Evolutionary conservation across 2,329 filamentous ascomycete species (phyloP).

Genomic region (Aspergillus pseudotamarii): DNA sequence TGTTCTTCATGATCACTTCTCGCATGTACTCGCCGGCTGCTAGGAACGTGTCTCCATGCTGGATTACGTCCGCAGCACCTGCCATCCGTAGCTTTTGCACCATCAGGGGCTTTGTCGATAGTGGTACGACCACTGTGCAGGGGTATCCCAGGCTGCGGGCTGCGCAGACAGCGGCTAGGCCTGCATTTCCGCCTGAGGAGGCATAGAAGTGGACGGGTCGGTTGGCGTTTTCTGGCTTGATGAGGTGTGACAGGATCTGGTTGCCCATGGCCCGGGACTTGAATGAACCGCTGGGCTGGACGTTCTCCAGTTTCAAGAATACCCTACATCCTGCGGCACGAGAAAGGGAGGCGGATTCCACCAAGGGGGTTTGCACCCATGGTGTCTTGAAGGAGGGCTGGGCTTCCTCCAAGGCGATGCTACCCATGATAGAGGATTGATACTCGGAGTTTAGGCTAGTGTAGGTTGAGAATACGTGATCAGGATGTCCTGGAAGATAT

Average conservation of each 20-base stretch:
- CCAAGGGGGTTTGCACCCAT: slow-evolving; percentile 73
- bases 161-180: slow-evolving; percentile 77
- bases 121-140: slow-evolving; percentile 75
- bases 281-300: slow-evolving; percentile 84
- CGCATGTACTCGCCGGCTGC: slow-evolving; percentile 71
- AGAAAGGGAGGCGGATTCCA: slow-evolving; percentile 68
- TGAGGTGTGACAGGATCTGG: slow-evolving; percentile 61
- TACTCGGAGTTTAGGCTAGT: neutral
- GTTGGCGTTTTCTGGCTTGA: slow-evolving; percentile 43
- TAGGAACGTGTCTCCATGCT: slow-evolving; percentile 67
- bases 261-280: slow-evolving; percentile 78
- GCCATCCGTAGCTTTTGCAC: slow-evolving; percentile 69
- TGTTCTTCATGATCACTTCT: slow-evolving; percentile 48
- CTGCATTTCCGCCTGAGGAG: slow-evolving; percentile 81
- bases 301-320: slow-evolving; percentile 82
- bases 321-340: slow-evolving; percentile 75
- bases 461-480: neutral
- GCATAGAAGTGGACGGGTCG: slow-evolving; percentile 72
- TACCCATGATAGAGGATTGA: slow-evolving; percentile 35
- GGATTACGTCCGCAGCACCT: slow-evolving; percentile 67
- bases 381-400: slow-evolving; percentile 46
- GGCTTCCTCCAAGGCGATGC: slow-evolving; percentile 33
- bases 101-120: slow-evolving; percentile 68
- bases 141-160: slow-evolving; percentile 65
- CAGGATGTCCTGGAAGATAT: slow-evolving; percentile 7